phyloP scores from a whole-genome alignment of 2,329 filamentous ascomycete genomes.

The Trichoderma koningiopsis region DNA sequence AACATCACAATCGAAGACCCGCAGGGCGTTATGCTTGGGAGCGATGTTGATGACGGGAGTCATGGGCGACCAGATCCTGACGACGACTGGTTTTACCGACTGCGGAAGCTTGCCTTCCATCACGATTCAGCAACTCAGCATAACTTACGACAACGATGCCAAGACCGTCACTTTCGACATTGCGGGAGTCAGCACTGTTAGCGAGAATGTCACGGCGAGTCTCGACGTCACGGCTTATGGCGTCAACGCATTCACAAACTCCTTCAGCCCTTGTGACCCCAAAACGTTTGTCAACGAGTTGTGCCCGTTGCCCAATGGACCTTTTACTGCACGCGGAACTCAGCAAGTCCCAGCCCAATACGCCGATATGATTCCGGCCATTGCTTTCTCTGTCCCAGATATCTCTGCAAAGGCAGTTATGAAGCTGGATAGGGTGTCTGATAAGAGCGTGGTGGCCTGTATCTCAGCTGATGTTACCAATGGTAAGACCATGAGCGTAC shows the following conservation, averaged over 20 bases:
- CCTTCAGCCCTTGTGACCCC: slow-evolving; percentile 79
- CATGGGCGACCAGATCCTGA: slow-evolving; percentile 70
- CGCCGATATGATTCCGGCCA: slow-evolving; percentile 75
- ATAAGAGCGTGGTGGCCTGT: slow-evolving; percentile 71
- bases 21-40: slow-evolving; percentile 40
- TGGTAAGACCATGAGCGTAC: slow-evolving; percentile 76
- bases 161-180: slow-evolving; percentile 80
- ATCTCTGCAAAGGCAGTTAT: slow-evolving; percentile 84
- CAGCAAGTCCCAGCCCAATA: slow-evolving; percentile 73
- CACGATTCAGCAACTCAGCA: slow-evolving; percentile 71
- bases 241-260: slow-evolving; percentile 72
- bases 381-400: slow-evolving; percentile 89
- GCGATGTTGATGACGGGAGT: slow-evolving; percentile 49
- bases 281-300: slow-evolving; percentile 69
- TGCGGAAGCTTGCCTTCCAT: slow-evolving; percentile 62
- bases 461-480: slow-evolving; percentile 81
- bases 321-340: slow-evolving; percentile 71
- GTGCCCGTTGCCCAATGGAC: slow-evolving; percentile 80
- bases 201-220: slow-evolving; percentile 78
- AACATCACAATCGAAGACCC: slow-evolving; percentile 36
- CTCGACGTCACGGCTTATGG: slow-evolving; percentile 85
- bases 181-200: slow-evolving; percentile 69
- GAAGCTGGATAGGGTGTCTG: slow-evolving; percentile 65
- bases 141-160: slow-evolving; percentile 75
- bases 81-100: slow-evolving; percentile 77